Percentiles rank a stretch among this genome's conserved stretches.
Conservation (phyloP, 306 rosid genomes). For the Cercis canadensis region DNA sequence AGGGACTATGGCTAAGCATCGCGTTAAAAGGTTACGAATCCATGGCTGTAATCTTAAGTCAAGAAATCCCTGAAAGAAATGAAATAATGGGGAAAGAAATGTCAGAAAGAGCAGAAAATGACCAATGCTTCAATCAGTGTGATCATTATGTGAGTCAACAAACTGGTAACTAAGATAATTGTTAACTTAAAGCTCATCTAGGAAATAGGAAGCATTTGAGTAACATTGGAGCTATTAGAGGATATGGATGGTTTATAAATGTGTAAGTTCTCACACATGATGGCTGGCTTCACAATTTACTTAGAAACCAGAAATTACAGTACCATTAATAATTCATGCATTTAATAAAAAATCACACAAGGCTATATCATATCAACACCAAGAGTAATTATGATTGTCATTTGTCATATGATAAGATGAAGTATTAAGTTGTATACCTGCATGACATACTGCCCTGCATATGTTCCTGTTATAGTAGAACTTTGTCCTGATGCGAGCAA, state of each 20-base stretch:
- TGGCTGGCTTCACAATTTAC: too few species aligned
- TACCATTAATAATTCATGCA: too few species aligned
- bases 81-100: constrained; percentile 2
- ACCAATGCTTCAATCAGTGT: constrained; percentile 12
- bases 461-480: constrained; percentile 98
- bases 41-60: constrained; percentile 80
- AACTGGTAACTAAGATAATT: too few species aligned
- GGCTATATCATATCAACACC: background rate
- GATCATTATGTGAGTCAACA: background rate
- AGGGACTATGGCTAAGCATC: constrained; percentile 91
- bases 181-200: too few species aligned
- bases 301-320: too few species aligned
- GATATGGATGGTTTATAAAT: too few species aligned
- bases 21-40: constrained; percentile 84
- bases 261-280: too few species aligned
- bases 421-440: constrained; percentile 60
- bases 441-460: constrained; percentile 99
- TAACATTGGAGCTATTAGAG: too few species aligned
- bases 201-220: too few species aligned
- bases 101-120: constrained; percentile 15
- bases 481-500: constrained; percentile 98
- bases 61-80: constrained; percentile 77
- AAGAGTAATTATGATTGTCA: background rate
- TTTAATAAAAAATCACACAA: background rate
- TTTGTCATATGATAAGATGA: constrained; percentile 1